Evolutionary conservation across 139 green algal genomes (phyloP).

Genomic region (Edaphochlamys debaryana): DNA sequence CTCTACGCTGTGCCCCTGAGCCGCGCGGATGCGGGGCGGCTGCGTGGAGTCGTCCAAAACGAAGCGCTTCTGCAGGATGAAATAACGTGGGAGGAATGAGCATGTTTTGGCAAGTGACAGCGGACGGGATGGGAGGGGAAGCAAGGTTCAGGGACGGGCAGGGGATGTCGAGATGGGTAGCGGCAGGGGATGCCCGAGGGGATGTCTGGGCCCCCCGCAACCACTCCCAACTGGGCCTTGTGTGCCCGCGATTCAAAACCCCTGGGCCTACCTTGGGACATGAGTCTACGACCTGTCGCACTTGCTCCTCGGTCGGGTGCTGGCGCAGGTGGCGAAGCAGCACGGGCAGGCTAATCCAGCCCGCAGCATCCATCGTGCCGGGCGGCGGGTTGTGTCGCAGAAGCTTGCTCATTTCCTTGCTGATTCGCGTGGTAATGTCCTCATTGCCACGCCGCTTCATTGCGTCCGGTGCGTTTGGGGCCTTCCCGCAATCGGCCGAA

Average conservation of each 20-base stretch:
- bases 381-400: slow-evolving; percentile 61
- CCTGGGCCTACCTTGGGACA: slow-evolving; percentile 3
- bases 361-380: slow-evolving; percentile 53
- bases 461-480: no score
- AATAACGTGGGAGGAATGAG: no score
- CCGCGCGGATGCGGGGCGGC: slow-evolving; percentile 60
- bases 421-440: slow-evolving; percentile 25
- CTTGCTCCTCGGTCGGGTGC: slow-evolving; percentile 34
- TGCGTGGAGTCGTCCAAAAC: slow-evolving; percentile 57
- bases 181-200: no score
- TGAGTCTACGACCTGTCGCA: background rate
- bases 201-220: no score
- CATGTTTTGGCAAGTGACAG: no score
- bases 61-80: slow-evolving; percentile 61
- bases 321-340: slow-evolving; percentile 47
- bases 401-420: slow-evolving; percentile 55
- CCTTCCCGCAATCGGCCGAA: no score
- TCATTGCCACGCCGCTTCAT: slow-evolving; percentile 15
- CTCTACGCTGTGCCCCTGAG: slow-evolving; percentile 67
- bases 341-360: slow-evolving; percentile 52
- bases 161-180: no score
- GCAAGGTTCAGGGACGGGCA: no score
- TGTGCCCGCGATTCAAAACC: no score
- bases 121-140: no score
- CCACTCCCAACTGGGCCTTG: no score